phyloP scores from a whole-genome alignment of 1,284 basidiomycete genomes.

The Mycosarcoma maydis region DNA sequence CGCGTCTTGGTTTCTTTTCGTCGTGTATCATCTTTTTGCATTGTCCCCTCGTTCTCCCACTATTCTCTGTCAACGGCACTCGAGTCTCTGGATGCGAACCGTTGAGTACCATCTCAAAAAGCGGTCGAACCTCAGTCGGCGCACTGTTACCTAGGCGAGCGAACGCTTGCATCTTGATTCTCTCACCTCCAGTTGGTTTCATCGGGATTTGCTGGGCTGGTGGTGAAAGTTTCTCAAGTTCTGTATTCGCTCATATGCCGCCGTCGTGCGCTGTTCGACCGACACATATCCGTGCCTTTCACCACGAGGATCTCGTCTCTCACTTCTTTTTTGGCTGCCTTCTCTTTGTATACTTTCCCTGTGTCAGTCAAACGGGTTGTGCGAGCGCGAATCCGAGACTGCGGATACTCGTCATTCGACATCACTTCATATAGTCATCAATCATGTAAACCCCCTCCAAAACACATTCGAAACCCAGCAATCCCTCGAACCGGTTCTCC shows the following conservation, averaged over 20 bases:
- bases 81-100: neutral
- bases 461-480: constrained; percentile 12
- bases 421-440: constrained; percentile 11
- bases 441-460: constrained; percentile 6
- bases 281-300: neutral
- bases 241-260: neutral
- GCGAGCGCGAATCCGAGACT: neutral
- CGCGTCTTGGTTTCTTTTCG: constrained; percentile 14
- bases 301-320: neutral
- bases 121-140: constrained; percentile 14
- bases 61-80: constrained; percentile 21
- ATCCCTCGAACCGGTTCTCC: constrained; percentile 22
- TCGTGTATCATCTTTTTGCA: constrained; percentile 28
- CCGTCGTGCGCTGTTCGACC: constrained; percentile 13
- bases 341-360: constrained; percentile 20
- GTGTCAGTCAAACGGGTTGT: neutral
- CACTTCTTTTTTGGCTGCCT: neutral
- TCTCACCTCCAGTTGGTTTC: constrained; percentile 14
- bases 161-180: neutral
- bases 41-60: constrained; percentile 13
- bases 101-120: constrained; percentile 11
- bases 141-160: neutral
- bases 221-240: neutral
- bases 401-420: neutral
- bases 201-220: constrained; percentile 33